Conservation (phyloP, 106 monocot genomes). For the Chionographis japonica region DNA sequence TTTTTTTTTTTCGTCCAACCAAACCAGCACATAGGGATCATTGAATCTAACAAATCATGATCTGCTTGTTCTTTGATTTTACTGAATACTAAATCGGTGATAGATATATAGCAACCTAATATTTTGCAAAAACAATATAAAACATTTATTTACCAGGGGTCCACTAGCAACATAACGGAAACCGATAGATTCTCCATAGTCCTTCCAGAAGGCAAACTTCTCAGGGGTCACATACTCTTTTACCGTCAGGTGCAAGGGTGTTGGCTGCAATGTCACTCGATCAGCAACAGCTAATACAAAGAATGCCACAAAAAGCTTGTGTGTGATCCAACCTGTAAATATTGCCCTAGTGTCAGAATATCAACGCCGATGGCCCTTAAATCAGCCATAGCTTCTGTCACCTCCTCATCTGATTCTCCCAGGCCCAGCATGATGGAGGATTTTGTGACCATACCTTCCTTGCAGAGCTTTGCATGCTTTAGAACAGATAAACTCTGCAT, state of each 20-base stretch:
- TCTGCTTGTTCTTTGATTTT: too few relatives aligned
- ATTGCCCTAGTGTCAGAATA: conserved; percentile 91
- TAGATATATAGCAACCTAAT: background rate
- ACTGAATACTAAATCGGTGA: background rate
- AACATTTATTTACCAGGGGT: conserved; percentile 62
- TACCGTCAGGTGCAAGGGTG: conserved; percentile 83
- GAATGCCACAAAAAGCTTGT: background rate
- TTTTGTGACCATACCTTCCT: conserved; percentile 85
- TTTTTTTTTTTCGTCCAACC: too few relatives aligned
- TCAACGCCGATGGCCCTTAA: conserved; percentile 82
- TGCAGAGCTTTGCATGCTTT: conserved; percentile 80
- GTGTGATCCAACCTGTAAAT: conserved; percentile 64
- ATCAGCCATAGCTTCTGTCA: conserved; percentile 79
- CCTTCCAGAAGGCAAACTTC: conserved; percentile 91
- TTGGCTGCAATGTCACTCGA: conserved; percentile 57
- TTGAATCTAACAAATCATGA: too few relatives aligned
- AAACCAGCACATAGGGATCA: too few relatives aligned
- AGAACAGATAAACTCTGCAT: conserved; percentile 88
- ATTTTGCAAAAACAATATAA: background rate
- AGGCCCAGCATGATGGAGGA: conserved; percentile 94
- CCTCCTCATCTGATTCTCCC: conserved; percentile 89
- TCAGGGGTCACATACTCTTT: conserved; percentile 94
- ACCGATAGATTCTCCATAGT: conserved; percentile 85
- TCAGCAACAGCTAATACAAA: background rate
- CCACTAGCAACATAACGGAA: conserved; percentile 93